Base-by-base conservation (phyloP, 73 alveolate species). In the Breviolum minutum region DNA sequence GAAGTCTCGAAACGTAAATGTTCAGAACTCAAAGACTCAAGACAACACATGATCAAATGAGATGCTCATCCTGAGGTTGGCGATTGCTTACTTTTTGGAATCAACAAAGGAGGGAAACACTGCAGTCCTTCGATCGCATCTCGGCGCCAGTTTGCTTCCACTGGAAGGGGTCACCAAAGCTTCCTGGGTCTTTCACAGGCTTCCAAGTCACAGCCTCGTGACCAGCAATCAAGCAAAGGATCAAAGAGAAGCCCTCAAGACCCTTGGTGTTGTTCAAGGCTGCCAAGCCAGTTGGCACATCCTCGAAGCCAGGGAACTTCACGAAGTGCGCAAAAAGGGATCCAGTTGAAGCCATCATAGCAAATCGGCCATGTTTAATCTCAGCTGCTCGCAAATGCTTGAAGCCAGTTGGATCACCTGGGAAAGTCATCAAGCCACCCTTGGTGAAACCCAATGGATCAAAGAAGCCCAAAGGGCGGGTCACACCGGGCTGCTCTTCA, bases 181-280 rank as follows among this genome's bases (percentile, higher is more conserved):
- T 89, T 32, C 96, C 96, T 13, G 96, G 96, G 69, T 89, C 96
- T 71, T 89, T 89, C 73, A 68, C 96, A 60, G 96, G 96, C 96
- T 89, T 89, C 96, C 96, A 89, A 13, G 96, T 89, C 68, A 89
- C 96, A n/a, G 96, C 95, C 86, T 89, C 96, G 29, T 89, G 96
- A 32, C 87, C 96, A 61, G 87, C 86, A 80, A 89, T 70, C 96
- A 89, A 69, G 96, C 68, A 89, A 26, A 89, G 0, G 73, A 89
- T 79, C 30, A 89, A 80, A 30, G 96, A 89, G 63, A 89, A 89
- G 64, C 96, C 96, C 54, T 89, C 96, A 60, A 89, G 32, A 61
- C 96, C 96, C 86, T 89, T 89, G 87, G 24, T 64, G 19, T 84
- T 89, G 63, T 64, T 20, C 87, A 89, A 54, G 87, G 96, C 96